Conservation (phyloP, 2,329 filamentous ascomycete species). For the Scedosporium dehoogii region DNA sequence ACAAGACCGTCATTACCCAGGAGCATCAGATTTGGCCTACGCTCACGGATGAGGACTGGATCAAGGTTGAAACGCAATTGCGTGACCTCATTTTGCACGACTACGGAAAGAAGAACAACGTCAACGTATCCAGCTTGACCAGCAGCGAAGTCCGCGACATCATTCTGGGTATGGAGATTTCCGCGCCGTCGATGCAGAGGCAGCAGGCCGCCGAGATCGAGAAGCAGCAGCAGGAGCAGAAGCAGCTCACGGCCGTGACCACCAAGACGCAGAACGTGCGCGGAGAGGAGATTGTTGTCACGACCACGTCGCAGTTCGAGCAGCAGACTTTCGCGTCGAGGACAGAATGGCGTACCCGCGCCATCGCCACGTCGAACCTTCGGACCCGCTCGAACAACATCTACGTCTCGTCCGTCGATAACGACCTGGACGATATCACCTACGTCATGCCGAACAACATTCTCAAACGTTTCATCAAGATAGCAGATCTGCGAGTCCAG, state of each 20-base stretch:
- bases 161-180: constrained; percentile 99
- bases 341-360: constrained; percentile 95
- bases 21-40: constrained; percentile 99
- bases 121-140: constrained; percentile 94
- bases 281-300: constrained; percentile 96
- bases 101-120: constrained; percentile 99
- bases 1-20: constrained; percentile 97
- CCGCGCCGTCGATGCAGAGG: constrained; percentile 92
- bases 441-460: constrained; percentile 99
- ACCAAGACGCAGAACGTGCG: constrained; percentile 97
- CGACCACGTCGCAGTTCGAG: constrained; percentile 95
- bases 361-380: constrained; percentile 92
- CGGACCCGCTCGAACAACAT: constrained; percentile 95
- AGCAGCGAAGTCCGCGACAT: constrained; percentile 97
- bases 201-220: constrained; percentile 98
- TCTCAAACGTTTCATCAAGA: constrained; percentile 94
- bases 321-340: constrained; percentile 97
- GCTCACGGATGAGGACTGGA: constrained; percentile 92
- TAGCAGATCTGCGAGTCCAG: constrained; percentile 91
- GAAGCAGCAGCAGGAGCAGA: constrained; percentile 95
- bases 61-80: constrained; percentile 96
- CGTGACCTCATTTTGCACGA: constrained; percentile 95
- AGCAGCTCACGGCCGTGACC: constrained; percentile 91
- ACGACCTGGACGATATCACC: constrained; percentile 81
- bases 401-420: constrained; percentile 93